These are phyloP conservation scores for Senna tora DNA, from an alignment of 306 rosid genomes.

Conservation along the genomic window DNA sequence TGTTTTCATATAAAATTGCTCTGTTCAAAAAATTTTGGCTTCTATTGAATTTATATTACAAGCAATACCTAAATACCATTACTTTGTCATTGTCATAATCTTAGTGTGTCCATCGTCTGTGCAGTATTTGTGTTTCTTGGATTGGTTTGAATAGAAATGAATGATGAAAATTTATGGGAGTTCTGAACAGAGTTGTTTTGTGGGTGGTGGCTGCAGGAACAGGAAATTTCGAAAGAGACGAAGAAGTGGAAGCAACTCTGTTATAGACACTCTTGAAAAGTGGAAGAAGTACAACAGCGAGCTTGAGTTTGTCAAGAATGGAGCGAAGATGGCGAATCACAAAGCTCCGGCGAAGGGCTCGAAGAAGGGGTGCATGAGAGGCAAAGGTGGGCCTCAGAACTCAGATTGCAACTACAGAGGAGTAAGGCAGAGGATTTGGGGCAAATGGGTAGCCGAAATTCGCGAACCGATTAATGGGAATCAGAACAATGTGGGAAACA, in stretches of 20 bases:
- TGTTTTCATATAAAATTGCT: not conserved
- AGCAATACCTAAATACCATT: too few relatives aligned
- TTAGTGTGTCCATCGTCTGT: too few relatives aligned
- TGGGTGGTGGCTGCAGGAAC: constrained; percentile 46
- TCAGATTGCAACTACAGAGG: constrained; percentile 73
- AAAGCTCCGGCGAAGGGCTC: constrained; percentile 72
- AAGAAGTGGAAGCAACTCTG: constrained; percentile 47
- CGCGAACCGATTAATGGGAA: constrained; percentile 58
- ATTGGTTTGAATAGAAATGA: not conserved
- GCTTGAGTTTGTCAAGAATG: constrained; percentile 44
- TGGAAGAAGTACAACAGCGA: constrained; percentile 63
- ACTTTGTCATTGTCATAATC: too few relatives aligned
- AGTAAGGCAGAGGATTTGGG: constrained; percentile 92
- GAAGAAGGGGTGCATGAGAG: constrained; percentile 84
- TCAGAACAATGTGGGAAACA: not conserved
- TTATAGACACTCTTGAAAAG: constrained; percentile 59
- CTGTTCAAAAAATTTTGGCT: not conserved
- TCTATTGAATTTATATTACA: not conserved
- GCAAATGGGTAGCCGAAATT: constrained; percentile 94
- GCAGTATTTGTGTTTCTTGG: not conserved
- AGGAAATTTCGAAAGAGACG: constrained; percentile 56
- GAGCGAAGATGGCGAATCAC: constrained; percentile 35
- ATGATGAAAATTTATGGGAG: not conserved
- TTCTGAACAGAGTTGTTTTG: not conserved
- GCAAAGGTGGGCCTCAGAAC: constrained; percentile 97